Percentiles rank a stretch among this genome's conserved stretches.
phyloP scores from a whole-genome alignment of 495 filamentous ascomycete genomes.

The Cercophora samala region DNA sequence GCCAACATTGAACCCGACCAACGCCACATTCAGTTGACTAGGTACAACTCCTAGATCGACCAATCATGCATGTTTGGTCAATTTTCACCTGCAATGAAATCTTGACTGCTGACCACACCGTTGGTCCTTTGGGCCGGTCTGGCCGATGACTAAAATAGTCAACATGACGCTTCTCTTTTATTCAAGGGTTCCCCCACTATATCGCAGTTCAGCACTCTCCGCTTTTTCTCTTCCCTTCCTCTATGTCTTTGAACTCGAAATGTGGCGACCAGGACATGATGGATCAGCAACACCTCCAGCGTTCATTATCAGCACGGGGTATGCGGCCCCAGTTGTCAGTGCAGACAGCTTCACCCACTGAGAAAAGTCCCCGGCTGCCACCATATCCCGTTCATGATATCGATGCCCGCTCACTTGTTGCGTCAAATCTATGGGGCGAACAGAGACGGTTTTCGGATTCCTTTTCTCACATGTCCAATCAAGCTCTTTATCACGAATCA shows the following conservation, averaged over 20 bases:
- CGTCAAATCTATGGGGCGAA: neutral
- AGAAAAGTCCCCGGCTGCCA: neutral
- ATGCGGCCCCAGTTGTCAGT: neutral
- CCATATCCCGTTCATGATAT: conserved; percentile 1
- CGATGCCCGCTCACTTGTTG: neutral
- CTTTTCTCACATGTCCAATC: neutral
- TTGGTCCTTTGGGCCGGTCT: neutral
- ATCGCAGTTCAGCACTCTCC: too few species aligned
- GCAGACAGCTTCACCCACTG: neutral
- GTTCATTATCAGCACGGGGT: conserved; percentile 1
- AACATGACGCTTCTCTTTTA: neutral
- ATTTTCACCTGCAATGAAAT: neutral
- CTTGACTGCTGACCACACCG: neutral
- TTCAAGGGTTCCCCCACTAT: neutral
- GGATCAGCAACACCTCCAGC: neutral
- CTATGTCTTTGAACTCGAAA: neutral
- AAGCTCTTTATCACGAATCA: conserved; percentile 2
- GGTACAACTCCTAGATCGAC: neutral
- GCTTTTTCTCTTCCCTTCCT: neutral
- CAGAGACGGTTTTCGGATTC: neutral
- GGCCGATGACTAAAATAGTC: neutral
- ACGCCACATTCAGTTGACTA: neutral
- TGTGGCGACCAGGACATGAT: neutral
- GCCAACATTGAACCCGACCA: neutral
- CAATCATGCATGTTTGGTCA: neutral